Evolutionary conservation across 495 filamentous ascomycete genomes (phyloP), one percentile per base, ranked within the genome.

Genomic region (Penicillium robsamsonii): DNA sequence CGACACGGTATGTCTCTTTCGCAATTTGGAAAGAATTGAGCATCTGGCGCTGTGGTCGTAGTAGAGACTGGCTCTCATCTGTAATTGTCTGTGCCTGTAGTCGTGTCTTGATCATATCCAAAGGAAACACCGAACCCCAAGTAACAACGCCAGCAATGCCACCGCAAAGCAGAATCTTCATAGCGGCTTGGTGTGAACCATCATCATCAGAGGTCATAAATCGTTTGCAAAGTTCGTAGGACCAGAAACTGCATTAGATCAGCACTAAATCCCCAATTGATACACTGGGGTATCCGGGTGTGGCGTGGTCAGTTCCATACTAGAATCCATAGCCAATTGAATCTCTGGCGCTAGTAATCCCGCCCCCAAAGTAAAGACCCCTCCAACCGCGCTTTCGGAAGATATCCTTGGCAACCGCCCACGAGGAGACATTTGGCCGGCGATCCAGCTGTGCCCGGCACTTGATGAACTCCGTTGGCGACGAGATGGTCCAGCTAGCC

Each of bases 271-370:
- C 48, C 56, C 55, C 46, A 54, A 55, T 40, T 37, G 41, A 30
- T 46, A 12, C 27, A 42, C 9, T 11, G 46, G 48, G 46, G 38
- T 31, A 50, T 46, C 42, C 22, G 41, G 50, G 15, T 59, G 61
- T 48, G 55, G 52, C 60, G 47, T 33, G 43, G 22, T 51, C 10
- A 24, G 42, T 53, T 58, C 56, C 81, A 59, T 81, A 87, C 84
- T 96, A 96, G 66, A 96, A 96, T 4, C 92, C 92, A 69, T 95
- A 96, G 18, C 92, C 92, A 55, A 96, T 81, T 53, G 86, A 84
- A 71, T 96, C 92, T 44, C 92, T 77, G 45, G 91, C 67, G 54
- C 86, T 89, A 9, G 92, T 96, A 24, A 96, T 81, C 5, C 68
- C 75, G 29, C 92, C 92, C 25, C 89, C 92, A 54, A 80, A 76